These are phyloP conservation scores for Trametes hirsuta DNA, from an alignment of 1,284 basidiomycete genomes.

Conservation along the genomic window DNA sequence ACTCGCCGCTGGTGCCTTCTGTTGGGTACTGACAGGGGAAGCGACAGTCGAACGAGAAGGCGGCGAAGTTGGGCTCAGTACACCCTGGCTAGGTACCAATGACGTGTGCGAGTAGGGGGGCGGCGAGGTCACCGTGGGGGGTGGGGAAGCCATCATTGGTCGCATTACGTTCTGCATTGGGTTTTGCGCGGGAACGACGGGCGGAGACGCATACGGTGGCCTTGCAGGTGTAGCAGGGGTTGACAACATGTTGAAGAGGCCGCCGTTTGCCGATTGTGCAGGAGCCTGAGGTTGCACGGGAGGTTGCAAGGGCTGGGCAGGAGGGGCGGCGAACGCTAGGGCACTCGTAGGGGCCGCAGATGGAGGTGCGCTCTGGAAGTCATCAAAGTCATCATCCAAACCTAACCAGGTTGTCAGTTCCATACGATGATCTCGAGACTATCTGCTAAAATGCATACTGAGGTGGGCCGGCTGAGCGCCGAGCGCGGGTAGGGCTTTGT, in stretches of 20 bases:
- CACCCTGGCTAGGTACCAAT: constrained; percentile 23
- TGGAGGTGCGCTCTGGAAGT: constrained; percentile 84
- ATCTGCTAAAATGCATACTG: constrained; percentile 37
- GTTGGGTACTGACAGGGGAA: constrained; percentile 31
- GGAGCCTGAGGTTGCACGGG: constrained; percentile 18
- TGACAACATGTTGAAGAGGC: constrained; percentile 31
- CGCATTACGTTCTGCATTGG: constrained; percentile 21
- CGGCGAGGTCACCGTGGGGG: constrained; percentile 19
- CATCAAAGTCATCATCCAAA: constrained; percentile 86
- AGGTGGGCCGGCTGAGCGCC: constrained; percentile 37
- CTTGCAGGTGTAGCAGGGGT: constrained; percentile 21
- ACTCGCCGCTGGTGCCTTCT: constrained; percentile 42
- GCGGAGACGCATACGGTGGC: constrained; percentile 27
- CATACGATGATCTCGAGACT: neutral
- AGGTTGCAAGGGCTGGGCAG: constrained; percentile 21
- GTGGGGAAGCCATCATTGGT: constrained; percentile 5
- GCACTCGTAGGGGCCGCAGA: constrained; percentile 37
- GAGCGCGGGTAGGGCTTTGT: constrained; percentile 63
- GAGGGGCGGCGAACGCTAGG: constrained; percentile 33
- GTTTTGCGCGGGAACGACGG: constrained; percentile 20
- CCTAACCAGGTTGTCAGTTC: neutral
- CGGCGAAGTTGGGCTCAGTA: constrained; percentile 23
- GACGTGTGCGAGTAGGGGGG: constrained; percentile 24
- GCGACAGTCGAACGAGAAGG: constrained; percentile 25
- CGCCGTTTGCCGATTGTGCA: constrained; percentile 5